Base-by-base conservation (phyloP, 1,284 basidiomycete genomes). In the Pholiota adiposa region DNA sequence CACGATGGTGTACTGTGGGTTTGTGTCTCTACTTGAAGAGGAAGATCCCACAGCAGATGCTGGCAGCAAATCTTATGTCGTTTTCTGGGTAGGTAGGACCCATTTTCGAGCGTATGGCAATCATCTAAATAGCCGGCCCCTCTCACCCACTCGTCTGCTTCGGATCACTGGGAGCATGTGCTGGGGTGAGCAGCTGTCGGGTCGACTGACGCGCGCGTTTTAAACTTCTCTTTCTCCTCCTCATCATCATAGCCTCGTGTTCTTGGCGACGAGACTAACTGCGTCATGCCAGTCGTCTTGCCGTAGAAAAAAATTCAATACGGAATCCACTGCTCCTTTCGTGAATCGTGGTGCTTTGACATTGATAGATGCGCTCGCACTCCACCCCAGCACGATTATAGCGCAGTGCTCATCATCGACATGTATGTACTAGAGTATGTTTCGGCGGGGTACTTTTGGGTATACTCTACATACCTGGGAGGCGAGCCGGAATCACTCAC, bases 121-220 rank as follows among this genome's bases (percentile, higher is more conserved):
- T 55, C 51, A 58, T 48, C 43, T 40, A 59, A 51, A 56, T 58
- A 11, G 31, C 61, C 61, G 61, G 38, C 7, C 40, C n/a, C 16
- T 11, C 29, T 31, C 29, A 11, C 29, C 4, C 29, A 11, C 29
- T 56, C 21, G 41, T 19, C 33, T 52, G 46, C 55, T 50, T 62
- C 61, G 61, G 61, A 63, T 63, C 61, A 63, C 43, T 57, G 50
- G 44, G 36, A 40, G 38, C 51, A 51, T 43, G 59, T 63, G 58
- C 48, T 51, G 18, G 25, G 25, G 19, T 25, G 49, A 59, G 49
- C 48, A 58, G 57, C 41, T 58, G 57, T 58, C 49, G 48, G 27
- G 34, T 33, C 41, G 38, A 44, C 31, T 33, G 43, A 57, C 23
- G 27, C 16, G 19, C 21, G 29, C 33, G 8, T 48, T 44, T 25